Evolutionary conservation across 805 yeast species (phyloP), one percentile per base, ranked within the genome.

Genomic region (Candida loeiensis): DNA sequence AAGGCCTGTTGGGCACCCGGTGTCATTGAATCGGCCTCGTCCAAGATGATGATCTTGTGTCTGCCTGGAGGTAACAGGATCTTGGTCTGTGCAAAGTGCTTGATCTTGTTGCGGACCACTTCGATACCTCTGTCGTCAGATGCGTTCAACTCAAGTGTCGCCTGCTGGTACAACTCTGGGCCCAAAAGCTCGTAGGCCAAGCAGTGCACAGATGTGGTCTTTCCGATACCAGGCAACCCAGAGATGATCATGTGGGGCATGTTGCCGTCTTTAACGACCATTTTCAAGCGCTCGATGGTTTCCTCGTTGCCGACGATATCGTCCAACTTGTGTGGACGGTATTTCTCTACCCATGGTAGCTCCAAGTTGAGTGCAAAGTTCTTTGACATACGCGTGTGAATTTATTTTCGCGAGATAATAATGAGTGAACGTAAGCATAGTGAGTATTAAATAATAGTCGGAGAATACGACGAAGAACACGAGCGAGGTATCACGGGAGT

Each of bases 101-200:
- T 93, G 66, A 93, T 93, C 53, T 85, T 82, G 52, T 87, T 90
- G 45, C 99, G 75, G 8, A 93, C 98, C 18, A 90, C 95, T 38
- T 93, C 99, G 38, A 93, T 93, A 47, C 99, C 99, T 68, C 99
- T 76, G 58, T 93, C 98, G 59, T 93, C 99, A 1, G 95, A 84
- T 1, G 99, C 99, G 60, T 93, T 93, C 56, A 93, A 69, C 61
- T 93, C 99, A 42, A 93, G 64, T 0, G 91, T 91, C 0, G 96
- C 99, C 48, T 84, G 91, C 26, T 72, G 69, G 51, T 82, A 82
- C 18, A 79, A 66, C 14, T 76, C 76, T 3, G 63, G 65, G 0
- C 95, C 96, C 21, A 93, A 69, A 30, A 93, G 63, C 55, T 85
- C 95, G 38, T 78, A 74, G 0, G 98, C 97, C 20, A 93, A 73